Percentiles rank a stretch among this genome's conserved stretches.
Conservation (phyloP, 1,284 basidiomycete species). For the Pyrrhoderma noxium region DNA sequence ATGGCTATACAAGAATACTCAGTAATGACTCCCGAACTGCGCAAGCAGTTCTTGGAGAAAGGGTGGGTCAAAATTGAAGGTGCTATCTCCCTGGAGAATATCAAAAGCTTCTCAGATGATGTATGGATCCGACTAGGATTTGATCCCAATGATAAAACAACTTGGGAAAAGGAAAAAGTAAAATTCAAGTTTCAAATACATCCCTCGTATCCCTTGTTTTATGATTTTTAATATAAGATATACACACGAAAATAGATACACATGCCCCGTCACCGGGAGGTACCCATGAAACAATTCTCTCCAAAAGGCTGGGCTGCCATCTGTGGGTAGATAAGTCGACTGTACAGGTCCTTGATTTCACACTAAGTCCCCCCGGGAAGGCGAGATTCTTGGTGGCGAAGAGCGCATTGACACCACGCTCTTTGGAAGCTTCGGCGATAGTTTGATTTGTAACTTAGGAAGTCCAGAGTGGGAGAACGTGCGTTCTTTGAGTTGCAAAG, state of each 20-base stretch:
- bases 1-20: conserved; percentile 24
- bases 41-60: conserved; percentile 31
- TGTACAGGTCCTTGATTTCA: not conserved
- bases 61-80: conserved; percentile 30
- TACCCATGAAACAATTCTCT: conserved; percentile 28
- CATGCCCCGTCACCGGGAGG: conserved; percentile 30
- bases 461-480: conserved; percentile 26
- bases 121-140: conserved; percentile 33
- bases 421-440: conserved; percentile 30
- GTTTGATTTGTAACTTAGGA: conserved; percentile 31
- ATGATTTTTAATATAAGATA: too few relatives aligned
- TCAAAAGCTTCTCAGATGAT: conserved; percentile 27
- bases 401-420: conserved; percentile 29
- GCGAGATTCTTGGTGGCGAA: conserved; percentile 31
- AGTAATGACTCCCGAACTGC: conserved; percentile 26
- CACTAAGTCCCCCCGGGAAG: conserved; percentile 11
- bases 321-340: conserved; percentile 21
- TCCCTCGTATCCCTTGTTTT: not conserved
- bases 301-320: conserved; percentile 32
- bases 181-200: not conserved
- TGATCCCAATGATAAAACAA: conserved; percentile 28
- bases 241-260: conserved; percentile 23
- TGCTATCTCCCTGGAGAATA: conserved; percentile 28
- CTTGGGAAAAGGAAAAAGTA: conserved; percentile 30
- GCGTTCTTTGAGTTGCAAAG: conserved; percentile 6